Base-by-base conservation (phyloP, 2,329 filamentous ascomycete genomes). In the Aspergillus costaricaensis region DNA sequence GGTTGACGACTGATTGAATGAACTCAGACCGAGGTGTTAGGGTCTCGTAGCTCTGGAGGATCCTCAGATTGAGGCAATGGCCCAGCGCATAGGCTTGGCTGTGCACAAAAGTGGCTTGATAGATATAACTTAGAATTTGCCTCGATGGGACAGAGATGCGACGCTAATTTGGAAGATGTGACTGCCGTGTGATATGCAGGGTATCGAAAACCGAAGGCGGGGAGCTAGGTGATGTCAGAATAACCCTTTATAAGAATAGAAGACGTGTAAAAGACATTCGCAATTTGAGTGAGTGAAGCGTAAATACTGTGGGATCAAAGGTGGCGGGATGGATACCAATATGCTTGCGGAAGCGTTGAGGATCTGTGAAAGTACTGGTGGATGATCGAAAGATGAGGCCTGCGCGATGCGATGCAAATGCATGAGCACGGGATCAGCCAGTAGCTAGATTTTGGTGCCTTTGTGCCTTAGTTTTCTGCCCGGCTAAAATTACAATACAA, bases 401-500 rank as follows among this genome's bases (percentile, higher is more conserved):
- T 41, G 60, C 55, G 59, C 61, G 44, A 60, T 54, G 60, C 62
- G 60, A 66, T 65, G 64, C 62, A 65, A 67, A 66, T 62, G 63
- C 58, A 63, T 52, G 58, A 65, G 58, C 51, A 57, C 62, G 38
- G 53, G 51, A 63, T 47, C 59, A 64, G 62, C 59, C 62, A 54
- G 62, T 61, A 61, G 61, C 61, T 66, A 59, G 23, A 49, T 21
- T 51, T 69, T 59, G 21, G n/a, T 55, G 62, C 58, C 62, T 65
- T 54, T 32, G 10, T 66, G 62, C 67, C 68, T 69, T 27, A n/a
- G n/a, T 27, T 4, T 19, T 3, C 5, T 27, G 44, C 5, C 15
- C 12, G 15, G n/a, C 9, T 48, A 15, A 23, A 1, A 3, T 27
- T 49, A 49, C 44, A 14, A n/a, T 15, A 23, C 23, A 15, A 30